Evolutionary conservation across 805 yeast genomes (phyloP).

Genomic region (Brettanomyces nanus): DNA sequence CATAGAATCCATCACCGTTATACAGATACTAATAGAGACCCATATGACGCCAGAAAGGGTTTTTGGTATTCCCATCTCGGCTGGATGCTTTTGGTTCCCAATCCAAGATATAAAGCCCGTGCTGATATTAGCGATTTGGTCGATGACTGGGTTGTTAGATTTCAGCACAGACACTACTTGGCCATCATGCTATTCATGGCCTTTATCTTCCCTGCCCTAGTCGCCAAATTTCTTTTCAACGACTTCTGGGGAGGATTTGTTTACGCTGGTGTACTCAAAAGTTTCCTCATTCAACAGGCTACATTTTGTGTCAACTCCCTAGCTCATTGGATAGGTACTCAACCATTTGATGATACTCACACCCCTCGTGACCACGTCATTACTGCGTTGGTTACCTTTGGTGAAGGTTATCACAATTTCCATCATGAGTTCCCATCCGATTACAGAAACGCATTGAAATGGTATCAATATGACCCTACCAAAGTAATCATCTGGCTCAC

Average conservation of each 20-base stretch:
- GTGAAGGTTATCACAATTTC: constrained; percentile 87
- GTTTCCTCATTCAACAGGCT: constrained; percentile 70
- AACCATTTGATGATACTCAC: constrained; percentile 82
- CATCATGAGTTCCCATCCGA: constrained; percentile 88
- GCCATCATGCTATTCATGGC: constrained; percentile 53
- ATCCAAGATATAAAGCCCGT: constrained; percentile 74
- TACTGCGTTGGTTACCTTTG: constrained; percentile 77
- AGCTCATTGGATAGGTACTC: constrained; percentile 81
- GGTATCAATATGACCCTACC: constrained; percentile 87
- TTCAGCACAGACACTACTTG: constrained; percentile 75
- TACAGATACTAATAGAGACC: constrained; percentile 77
- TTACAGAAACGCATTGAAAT: constrained; percentile 78
- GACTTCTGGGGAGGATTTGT: constrained; percentile 68
- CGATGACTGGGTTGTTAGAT: constrained; percentile 70
- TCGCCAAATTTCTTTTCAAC: constrained; percentile 47
- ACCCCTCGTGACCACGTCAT: constrained; percentile 78
- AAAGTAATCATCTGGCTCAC: constrained; percentile 50
- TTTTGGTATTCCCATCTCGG: constrained; percentile 82
- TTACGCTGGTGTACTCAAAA: constrained; percentile 67
- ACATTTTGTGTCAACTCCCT: constrained; percentile 81
- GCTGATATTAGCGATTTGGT: constrained; percentile 76
- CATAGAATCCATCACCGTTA: constrained; percentile 84
- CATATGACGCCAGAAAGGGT: constrained; percentile 79
- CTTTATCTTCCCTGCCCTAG: constrained; percentile 51
- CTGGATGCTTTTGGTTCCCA: constrained; percentile 77